These are phyloP conservation scores for Fusarium sp. DNA, from an alignment of 2,329 filamentous ascomycete species.

Conservation along the genomic window DNA sequence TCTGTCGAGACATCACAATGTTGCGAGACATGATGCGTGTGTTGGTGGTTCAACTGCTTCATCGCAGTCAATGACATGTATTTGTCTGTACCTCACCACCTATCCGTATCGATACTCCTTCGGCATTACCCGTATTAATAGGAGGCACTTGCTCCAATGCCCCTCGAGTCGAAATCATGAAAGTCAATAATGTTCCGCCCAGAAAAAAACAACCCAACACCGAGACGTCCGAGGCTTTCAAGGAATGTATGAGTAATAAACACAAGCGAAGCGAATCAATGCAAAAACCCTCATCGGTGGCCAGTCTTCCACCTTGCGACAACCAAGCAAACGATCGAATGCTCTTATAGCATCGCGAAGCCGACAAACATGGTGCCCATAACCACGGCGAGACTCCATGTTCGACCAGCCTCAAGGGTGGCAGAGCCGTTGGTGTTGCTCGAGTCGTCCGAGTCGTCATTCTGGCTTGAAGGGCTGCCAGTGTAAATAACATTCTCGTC, in stretches of 20 bases:
- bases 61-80: constrained; percentile 24
- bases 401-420: constrained; percentile 50
- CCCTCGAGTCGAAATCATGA: constrained; percentile 25
- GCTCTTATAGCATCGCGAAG: constrained; percentile 54
- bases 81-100: constrained; percentile 21
- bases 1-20: constrained; percentile 2
- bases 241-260: constrained; percentile 42
- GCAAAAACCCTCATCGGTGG: background rate
- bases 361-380: constrained; percentile 54
- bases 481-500: constrained; percentile 53
- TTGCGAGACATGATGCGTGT: background rate
- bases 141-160: constrained; percentile 12
- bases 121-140: constrained; percentile 41
- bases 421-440: constrained; percentile 43
- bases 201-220: constrained; percentile 42
- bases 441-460: constrained; percentile 22
- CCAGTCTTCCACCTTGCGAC: background rate
- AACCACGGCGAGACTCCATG: constrained; percentile 54
- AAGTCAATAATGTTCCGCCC: constrained; percentile 31
- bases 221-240: constrained; percentile 44
- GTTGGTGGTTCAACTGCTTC: constrained; percentile 21
- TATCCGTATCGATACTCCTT: constrained; percentile 5
- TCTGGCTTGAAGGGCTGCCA: constrained; percentile 20
- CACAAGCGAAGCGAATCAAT: constrained; percentile 33
- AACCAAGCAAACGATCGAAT: background rate